Evolutionary conservation across 129 eudicot species (phyloP), one percentile per base, ranked within the genome.

Genomic region (Mikania micrantha): DNA sequence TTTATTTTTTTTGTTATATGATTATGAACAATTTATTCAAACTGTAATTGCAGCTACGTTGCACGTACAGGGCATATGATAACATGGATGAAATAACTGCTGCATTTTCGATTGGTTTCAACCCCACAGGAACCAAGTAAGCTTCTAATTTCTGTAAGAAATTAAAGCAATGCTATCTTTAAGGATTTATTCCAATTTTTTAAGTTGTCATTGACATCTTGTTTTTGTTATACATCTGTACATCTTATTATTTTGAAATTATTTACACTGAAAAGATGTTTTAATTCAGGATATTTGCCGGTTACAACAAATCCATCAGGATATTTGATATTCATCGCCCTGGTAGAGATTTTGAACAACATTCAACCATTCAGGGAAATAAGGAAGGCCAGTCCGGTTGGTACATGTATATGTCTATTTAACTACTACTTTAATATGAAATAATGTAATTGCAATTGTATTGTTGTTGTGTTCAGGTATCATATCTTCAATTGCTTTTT

Each of bases 31-130:
- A 9, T 19, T 70, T n/a, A 20, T 50, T 58, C 10, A 48, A 52
- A 17, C 35, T 50, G 71, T 19, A 53, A 71, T 68, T 86, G 74
- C 90, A 93, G 98, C 73, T 93, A 40, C 98, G 96, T 20, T 93
- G 98, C 74, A 93, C 98, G 12, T 93, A 93, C 77, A 87, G 98
- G 48, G 98, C 98, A 38, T 93, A 86, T 79, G 96, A 93, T 88
- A 86, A 85, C 62, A 83, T 93, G 98, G 98, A 93, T 79, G 98
- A 93, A 76, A 93, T 93, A 64, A 82, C 95, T 41, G 96, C 98
- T 82, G 96, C 98, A 49, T 86, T 86, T 66, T 88, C 96, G 31
- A 58, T 93, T 44, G 95, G 88, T 42, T 93, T 93, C 77, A 93
- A 86, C 49, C 96, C 98, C 19, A 29, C 77, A 21, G 98, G 96